Evolutionary conservation across 2,329 filamentous ascomycete species (phyloP).

Genomic region (Torrubiella hemipterigena): DNA sequence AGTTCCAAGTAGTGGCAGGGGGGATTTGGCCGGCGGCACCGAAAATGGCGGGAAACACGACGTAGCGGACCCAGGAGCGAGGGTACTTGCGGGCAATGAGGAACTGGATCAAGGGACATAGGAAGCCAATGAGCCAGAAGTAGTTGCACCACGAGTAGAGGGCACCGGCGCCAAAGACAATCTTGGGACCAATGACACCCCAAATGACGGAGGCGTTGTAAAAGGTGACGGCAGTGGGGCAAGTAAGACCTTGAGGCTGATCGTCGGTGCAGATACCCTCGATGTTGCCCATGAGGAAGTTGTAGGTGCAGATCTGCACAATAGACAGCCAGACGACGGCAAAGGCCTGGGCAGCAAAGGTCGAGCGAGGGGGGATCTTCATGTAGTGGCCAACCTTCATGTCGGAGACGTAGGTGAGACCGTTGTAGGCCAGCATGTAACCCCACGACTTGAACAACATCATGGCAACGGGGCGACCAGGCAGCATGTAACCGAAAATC

Average conservation of each 20-base stretch:
- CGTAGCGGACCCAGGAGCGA: slow-evolving; percentile 30
- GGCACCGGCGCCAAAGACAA: slow-evolving; percentile 21
- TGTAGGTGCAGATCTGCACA: slow-evolving; percentile 16
- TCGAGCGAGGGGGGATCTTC: slow-evolving; percentile 32
- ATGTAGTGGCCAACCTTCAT: slow-evolving; percentile 32
- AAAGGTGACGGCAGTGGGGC: slow-evolving; percentile 41
- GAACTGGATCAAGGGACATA: slow-evolving; percentile 36
- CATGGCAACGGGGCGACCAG: slow-evolving; percentile 22
- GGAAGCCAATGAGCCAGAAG: slow-evolving; percentile 43
- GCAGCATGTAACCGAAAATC: slow-evolving; percentile 26
- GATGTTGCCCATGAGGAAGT: slow-evolving; percentile 28
- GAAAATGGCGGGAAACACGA: slow-evolving; percentile 42
- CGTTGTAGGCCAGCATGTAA: slow-evolving; percentile 24
- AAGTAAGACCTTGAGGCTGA: slow-evolving; percentile 36
- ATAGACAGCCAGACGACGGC: slow-evolving; percentile 18
- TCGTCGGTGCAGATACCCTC: slow-evolving; percentile 30
- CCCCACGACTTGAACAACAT: slow-evolving; percentile 25
- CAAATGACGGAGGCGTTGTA: slow-evolving; percentile 45
- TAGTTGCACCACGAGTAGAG: slow-evolving; percentile 35
- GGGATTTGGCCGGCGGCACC: slow-evolving; percentile 36
- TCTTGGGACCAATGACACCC: slow-evolving; percentile 37
- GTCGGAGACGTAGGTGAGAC: slow-evolving; percentile 24
- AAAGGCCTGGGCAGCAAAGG: slow-evolving; percentile 26
- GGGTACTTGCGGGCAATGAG: slow-evolving; percentile 34
- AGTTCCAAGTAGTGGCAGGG: slow-evolving; percentile 43